Base-by-base conservation (phyloP, 768 basidiomycete genomes). In the Cantharellus cinnabarinus region DNA sequence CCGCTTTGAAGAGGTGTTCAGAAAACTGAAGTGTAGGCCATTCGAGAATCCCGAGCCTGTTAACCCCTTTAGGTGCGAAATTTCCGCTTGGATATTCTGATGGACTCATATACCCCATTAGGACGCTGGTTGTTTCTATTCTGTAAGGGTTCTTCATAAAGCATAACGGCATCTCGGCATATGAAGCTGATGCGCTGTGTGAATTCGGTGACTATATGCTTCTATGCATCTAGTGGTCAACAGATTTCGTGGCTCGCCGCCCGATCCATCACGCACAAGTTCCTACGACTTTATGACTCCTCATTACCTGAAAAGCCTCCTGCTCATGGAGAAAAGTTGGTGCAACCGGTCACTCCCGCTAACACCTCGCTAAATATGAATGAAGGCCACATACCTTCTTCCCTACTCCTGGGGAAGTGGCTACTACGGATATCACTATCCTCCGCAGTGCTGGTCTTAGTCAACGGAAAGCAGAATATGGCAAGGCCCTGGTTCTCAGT, bases 231-330 rank as follows among this genome's bases (percentile, higher is more conserved):
- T 60, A 84, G 83, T 42, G 81, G 78, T 3, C 84, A 85, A 68
- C 85, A 90, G 67, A 85, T 90, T 34, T 88, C 85, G 1, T 89
- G 85, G 85, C 69, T 82, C 50, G 91, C 89, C 5, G 91, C 90
- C 0, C 76, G 85, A 29, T 81, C 86, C 20, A 89, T 94, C 61
- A 80, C 74, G 42, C 84, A 89, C 69, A 79, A 75, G 60, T 94
- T 94, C 69, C 72, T 80, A 56, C 76, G 85, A 35, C 69, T 93
- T 15, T 93, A 79, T 68, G 79, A 89, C 64, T 78, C 79, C 15
- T 73, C 78, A 4, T 70, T 90, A 2, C 84, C 87, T 0, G 87
- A 88, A 68, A 80, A 79, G 60, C 71, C 55, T 1, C 59, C 58
- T 41, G 56, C 42, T 40, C 48, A 41, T 4, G 54, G 58, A 20